phyloP scores from a whole-genome alignment of 345 rosid species.

The Rhodamnia rubescens region DNA sequence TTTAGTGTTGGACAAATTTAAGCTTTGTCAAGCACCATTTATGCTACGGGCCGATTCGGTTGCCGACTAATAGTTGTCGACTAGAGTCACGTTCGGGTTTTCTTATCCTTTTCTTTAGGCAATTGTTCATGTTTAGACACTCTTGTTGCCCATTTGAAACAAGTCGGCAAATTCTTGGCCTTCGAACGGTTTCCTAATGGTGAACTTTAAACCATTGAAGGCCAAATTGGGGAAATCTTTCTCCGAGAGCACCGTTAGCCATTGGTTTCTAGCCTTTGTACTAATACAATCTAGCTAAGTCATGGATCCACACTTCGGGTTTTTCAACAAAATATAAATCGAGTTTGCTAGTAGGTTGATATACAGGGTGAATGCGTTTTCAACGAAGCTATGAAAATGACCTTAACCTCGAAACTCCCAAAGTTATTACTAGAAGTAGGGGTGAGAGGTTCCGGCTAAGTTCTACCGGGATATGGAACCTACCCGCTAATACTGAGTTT shows the following conservation, averaged over 20 bases:
- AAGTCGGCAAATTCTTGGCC: background rate
- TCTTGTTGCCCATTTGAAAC: background rate
- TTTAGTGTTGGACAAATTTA: background rate
- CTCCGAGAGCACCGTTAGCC: background rate
- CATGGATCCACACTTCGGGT: background rate
- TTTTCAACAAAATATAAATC: background rate
- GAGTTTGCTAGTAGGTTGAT: background rate
- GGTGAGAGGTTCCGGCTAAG: too few species aligned
- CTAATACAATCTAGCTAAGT: background rate
- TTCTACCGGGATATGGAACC: fast-evolving
- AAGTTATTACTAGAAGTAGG: background rate
- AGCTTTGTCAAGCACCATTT: background rate
- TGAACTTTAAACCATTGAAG: background rate
- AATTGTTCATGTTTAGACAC: background rate
- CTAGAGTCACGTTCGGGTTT: background rate
- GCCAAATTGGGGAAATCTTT: background rate
- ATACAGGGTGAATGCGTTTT: background rate
- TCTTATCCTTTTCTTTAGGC: background rate
- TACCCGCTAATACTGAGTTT: too few species aligned
- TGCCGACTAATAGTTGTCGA: background rate
- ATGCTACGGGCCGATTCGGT: background rate
- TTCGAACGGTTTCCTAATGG: background rate
- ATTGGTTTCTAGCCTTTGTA: background rate
- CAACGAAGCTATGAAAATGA: background rate
- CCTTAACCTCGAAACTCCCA: background rate